A percentile compares a stretch with the other conserved stretches of the same genome.
Conservation (phyloP, 495 filamentous ascomycete genomes). For the Trichocladium uniseriatum region DNA sequence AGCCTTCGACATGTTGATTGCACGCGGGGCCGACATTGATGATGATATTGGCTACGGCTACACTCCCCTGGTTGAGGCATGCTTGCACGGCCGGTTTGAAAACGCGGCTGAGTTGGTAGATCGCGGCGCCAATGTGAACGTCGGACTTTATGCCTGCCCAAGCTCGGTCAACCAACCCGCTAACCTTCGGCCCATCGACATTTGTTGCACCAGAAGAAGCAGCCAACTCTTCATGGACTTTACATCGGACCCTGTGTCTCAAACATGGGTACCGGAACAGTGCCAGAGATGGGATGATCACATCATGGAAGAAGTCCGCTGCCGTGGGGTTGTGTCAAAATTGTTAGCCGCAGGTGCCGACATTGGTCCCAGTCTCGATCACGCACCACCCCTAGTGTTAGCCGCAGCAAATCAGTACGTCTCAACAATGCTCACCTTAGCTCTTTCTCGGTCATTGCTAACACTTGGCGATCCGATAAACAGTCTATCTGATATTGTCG, state of each 20-base stretch:
- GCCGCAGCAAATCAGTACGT: background rate
- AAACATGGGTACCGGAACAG: background rate
- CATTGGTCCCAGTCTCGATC: too few species aligned
- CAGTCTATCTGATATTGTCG: background rate
- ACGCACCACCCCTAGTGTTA: background rate
- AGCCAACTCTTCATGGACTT: background rate
- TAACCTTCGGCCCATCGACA: slow-evolving; percentile 2
- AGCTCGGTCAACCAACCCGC: background rate
- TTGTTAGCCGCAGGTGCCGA: background rate
- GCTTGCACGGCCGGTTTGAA: background rate
- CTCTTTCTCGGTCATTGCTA: too few species aligned
- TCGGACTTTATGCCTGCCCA: background rate
- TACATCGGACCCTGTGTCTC: background rate
- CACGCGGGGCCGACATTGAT: slow-evolving; percentile 15
- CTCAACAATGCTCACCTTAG: too few species aligned
- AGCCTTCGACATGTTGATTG: slow-evolving; percentile 16
- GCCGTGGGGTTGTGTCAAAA: background rate
- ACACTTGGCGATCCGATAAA: background rate
- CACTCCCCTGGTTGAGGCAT: background rate
- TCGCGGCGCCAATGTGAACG: background rate
- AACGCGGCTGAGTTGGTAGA: background rate
- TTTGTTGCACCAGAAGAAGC: background rate
- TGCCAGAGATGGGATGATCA: background rate
- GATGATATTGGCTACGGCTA: slow-evolving; percentile 3
- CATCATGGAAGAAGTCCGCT: background rate